Evolutionary conservation across 345 rosid species (phyloP).

Genomic region (Salix brachista): DNA sequence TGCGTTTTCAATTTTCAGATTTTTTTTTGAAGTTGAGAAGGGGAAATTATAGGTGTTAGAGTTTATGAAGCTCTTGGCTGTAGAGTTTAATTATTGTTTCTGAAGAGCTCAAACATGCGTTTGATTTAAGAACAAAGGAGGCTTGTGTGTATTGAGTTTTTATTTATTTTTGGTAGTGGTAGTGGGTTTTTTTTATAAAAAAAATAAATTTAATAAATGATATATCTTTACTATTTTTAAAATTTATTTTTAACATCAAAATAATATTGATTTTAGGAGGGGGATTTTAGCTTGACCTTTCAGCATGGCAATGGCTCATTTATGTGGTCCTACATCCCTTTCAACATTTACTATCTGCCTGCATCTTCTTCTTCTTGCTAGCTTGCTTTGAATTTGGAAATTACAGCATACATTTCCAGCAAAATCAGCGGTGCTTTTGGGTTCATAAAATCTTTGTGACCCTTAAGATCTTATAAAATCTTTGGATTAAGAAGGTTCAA

Average conservation of each 20-base stretch:
- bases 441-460: background rate
- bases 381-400: slow-evolving; percentile 3
- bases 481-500: too few relatives aligned
- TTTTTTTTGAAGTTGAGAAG: background rate
- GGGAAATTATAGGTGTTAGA: background rate
- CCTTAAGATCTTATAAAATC: background rate
- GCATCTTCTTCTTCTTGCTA: background rate
- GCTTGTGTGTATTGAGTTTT: too few relatives aligned
- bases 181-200: too few relatives aligned
- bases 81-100: background rate
- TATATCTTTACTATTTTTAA: too few relatives aligned
- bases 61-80: background rate
- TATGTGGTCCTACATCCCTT: slow-evolving; percentile 25
- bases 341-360: background rate
- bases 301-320: slow-evolving; percentile 1
- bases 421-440: background rate
- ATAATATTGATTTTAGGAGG: background rate
- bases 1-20: background rate
- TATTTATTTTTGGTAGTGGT: too few relatives aligned
- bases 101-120: background rate
- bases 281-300: background rate
- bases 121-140: too few relatives aligned
- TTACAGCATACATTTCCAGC: background rate
- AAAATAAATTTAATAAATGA: too few relatives aligned
- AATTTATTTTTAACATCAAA: too few relatives aligned